These are phyloP conservation scores for Geoglossum glabrum DNA, from an alignment of 495 filamentous ascomycete genomes.

Conservation along the genomic window DNA sequence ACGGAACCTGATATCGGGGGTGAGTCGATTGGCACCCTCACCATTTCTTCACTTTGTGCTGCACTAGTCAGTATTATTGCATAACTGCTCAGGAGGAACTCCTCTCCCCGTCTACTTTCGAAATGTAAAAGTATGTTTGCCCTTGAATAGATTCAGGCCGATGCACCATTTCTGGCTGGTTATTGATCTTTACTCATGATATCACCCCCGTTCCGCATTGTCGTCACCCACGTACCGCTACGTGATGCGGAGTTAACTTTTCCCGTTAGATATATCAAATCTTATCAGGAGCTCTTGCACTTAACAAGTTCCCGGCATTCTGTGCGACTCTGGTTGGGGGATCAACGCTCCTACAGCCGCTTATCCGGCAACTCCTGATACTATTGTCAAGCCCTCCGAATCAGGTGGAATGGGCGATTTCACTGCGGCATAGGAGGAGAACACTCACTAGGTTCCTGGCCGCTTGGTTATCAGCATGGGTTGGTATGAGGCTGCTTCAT, in stretches of 20 bases:
- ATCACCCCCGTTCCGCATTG: neutral
- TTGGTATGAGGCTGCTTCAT: constrained; percentile 28
- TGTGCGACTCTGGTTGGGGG: constrained; percentile 61
- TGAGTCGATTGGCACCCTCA: constrained; percentile 14
- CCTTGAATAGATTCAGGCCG: neutral
- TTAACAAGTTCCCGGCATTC: constrained; percentile 55
- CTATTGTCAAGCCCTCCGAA: neutral
- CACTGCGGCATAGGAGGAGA: neutral
- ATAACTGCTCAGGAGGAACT: neutral
- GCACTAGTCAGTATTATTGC: neutral
- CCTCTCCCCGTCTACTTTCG: neutral
- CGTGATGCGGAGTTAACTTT: neutral
- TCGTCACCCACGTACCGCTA: neutral
- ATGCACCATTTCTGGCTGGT: neutral
- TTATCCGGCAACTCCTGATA: constrained; percentile 13
- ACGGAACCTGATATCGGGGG: constrained; percentile 21
- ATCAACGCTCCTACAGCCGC: constrained; percentile 46
- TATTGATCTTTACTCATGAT: neutral
- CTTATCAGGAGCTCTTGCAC: constrained; percentile 20
- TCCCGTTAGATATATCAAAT: constrained; percentile 18
- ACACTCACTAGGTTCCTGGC: constrained; percentile 14
- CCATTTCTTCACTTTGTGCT: neutral
- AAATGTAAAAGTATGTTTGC: neutral
- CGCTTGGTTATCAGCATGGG: constrained; percentile 28
- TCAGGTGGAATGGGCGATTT: neutral